A percentile compares a stretch with the other conserved stretches of the same genome.
Evolutionary conservation across 2,329 filamentous ascomycete genomes (phyloP).

Genomic region (Dactylonectria macrodidyma): DNA sequence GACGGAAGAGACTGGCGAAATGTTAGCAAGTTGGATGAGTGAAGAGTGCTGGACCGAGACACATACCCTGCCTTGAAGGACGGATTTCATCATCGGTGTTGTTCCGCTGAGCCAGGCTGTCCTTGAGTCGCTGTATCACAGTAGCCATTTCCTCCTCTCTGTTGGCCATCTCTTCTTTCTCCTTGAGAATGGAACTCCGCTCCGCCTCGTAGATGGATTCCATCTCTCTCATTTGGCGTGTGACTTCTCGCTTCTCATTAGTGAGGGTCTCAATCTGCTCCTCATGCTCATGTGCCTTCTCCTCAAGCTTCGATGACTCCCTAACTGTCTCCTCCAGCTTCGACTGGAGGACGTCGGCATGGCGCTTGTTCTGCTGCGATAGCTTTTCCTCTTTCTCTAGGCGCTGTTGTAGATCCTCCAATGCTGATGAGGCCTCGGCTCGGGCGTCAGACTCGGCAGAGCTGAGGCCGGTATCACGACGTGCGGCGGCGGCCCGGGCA

Average conservation of each 20-base stretch:
- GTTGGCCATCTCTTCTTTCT: conserved; percentile 89
- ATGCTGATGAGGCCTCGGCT: conserved; percentile 82
- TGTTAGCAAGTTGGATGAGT: conserved; percentile 37
- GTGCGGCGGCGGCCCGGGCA: conserved; percentile 78
- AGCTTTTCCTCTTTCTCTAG: conserved; percentile 84
- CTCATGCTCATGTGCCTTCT: conserved; percentile 88
- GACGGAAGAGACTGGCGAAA: conserved; percentile 22
- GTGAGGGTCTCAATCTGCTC: conserved; percentile 85
- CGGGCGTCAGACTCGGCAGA: conserved; percentile 80
- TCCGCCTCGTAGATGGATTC: conserved; percentile 95
- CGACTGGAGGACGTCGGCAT: conserved; percentile 86
- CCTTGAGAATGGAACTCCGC: conserved; percentile 86
- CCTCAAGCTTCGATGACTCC: conserved; percentile 90
- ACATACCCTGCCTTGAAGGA: conserved; percentile 71
- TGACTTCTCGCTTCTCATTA: conserved; percentile 87
- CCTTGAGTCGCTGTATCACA: conserved; percentile 93
- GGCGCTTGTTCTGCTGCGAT: conserved; percentile 86
- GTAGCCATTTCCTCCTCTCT: conserved; percentile 92
- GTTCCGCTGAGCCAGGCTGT: conserved; percentile 85
- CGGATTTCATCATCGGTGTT: conserved; percentile 69
- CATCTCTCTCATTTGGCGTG: conserved; percentile 89
- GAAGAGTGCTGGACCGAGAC: conserved; percentile 12
- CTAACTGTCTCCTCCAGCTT: conserved; percentile 87
- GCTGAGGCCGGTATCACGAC: conserved; percentile 65
- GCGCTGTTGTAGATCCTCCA: conserved; percentile 89